Evolutionary conservation across 192 early-diverging fungal genomes (phyloP).

Genomic region (Coemansia umbellata): DNA sequence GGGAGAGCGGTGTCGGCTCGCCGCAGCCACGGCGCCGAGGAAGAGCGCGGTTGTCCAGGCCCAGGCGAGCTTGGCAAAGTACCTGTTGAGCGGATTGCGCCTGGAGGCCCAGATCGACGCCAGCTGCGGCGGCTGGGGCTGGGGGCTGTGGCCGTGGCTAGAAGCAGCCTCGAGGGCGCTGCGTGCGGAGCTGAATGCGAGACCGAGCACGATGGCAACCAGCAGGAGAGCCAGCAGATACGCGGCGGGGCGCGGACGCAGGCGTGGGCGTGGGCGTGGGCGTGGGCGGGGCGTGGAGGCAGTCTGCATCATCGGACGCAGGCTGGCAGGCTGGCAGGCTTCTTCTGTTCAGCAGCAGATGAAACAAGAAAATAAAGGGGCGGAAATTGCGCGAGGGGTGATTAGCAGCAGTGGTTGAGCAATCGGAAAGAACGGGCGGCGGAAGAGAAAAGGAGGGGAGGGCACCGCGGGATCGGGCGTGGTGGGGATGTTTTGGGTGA

Average conservation of each 20-base stretch:
- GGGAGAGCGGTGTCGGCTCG: conserved; percentile 12
- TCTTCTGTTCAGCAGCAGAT: too few relatives aligned
- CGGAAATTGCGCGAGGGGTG: too few relatives aligned
- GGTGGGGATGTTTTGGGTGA: background rate
- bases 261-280: background rate
- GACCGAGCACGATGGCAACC: conserved; percentile 22
- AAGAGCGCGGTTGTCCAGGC: conserved; percentile 77
- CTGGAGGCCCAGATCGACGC: conserved; percentile 59
- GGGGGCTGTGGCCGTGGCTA: too few relatives aligned
- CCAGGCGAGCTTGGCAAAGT: conserved; percentile 84
- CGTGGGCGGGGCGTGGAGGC: too few relatives aligned
- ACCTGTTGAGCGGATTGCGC: conserved; percentile 68
- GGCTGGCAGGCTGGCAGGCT: too few relatives aligned
- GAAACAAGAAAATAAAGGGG: too few relatives aligned
- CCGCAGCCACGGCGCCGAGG: conserved; percentile 45
- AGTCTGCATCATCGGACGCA: too few relatives aligned
- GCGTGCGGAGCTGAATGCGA: conserved; percentile 1
- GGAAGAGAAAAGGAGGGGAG: background rate
- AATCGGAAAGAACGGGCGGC: background rate
- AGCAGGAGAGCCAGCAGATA: conserved; percentile 29
- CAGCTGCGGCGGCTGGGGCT: background rate
- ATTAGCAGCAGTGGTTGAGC: too few relatives aligned
- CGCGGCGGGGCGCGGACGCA: conserved; percentile 9
- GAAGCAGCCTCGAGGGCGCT: too few relatives aligned
- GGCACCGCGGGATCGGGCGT: background rate